These are phyloP conservation scores for Bipolaris sorokiniana DNA, from an alignment of 2,329 filamentous ascomycete species.

Conservation along the genomic window DNA sequence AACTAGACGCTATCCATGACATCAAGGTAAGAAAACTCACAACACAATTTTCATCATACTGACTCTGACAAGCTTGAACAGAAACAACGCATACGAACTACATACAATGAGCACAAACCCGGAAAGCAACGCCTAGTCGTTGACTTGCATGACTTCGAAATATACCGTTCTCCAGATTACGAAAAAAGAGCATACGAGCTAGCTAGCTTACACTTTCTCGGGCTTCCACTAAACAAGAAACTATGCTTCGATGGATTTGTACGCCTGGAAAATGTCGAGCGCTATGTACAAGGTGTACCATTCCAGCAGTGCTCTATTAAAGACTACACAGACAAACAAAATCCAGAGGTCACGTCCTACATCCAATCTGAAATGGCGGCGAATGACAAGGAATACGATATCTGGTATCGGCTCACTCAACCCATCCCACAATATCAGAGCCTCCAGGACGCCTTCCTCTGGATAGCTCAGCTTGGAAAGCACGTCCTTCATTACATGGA, in stretches of 20 bases:
- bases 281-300: constrained; percentile 62
- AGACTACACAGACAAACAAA: constrained; percentile 63
- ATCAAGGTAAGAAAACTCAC: constrained; percentile 15
- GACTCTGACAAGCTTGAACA: constrained; percentile 10
- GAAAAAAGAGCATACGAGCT: constrained; percentile 4
- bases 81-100: not conserved
- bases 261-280: constrained; percentile 49
- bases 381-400: constrained; percentile 34
- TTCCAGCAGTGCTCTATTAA: constrained; percentile 69
- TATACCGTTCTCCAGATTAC: constrained; percentile 19
- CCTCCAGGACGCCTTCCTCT: constrained; percentile 69
- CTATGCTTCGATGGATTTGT: constrained; percentile 50
- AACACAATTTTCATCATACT: not conserved
- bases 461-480: constrained; percentile 74
- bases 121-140: constrained; percentile 15
- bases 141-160: constrained; percentile 35
- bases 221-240: constrained; percentile 14
- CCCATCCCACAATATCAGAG: constrained; percentile 67
- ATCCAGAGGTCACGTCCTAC: constrained; percentile 65
- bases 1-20: constrained; percentile 10
- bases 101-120: constrained; percentile 5
- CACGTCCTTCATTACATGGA: constrained; percentile 72
- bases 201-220: constrained; percentile 25
- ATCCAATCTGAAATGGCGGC: constrained; percentile 60
- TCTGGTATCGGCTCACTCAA: constrained; percentile 68